Conservation (phyloP, 108 stramenopile species). For the Craspedostauros australis region DNA sequence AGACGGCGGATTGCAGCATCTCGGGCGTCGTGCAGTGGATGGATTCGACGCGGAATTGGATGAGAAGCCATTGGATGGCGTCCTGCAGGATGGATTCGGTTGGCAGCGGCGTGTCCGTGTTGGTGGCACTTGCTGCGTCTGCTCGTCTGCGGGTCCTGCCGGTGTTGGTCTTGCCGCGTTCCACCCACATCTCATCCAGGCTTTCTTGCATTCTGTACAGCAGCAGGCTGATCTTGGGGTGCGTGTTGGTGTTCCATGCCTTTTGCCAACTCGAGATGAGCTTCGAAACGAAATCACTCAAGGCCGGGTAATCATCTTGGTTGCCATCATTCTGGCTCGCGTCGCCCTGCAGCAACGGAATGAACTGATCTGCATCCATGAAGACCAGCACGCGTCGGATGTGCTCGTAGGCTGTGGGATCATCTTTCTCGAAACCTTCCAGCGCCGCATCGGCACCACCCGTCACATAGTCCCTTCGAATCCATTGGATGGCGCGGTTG, state of each 20-base stretch:
- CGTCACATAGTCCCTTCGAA: constrained; percentile 39
- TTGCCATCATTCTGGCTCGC: constrained; percentile 28
- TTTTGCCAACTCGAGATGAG: constrained; percentile 25
- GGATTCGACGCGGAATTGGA: constrained; percentile 51
- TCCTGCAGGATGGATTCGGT: constrained; percentile 42
- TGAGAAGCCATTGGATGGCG: constrained; percentile 41
- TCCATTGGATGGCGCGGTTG: constrained; percentile 31
- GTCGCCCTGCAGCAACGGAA: constrained; percentile 27
- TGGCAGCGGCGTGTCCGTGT: constrained; percentile 12
- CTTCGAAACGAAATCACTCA: constrained; percentile 22
- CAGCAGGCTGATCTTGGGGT: constrained; percentile 32
- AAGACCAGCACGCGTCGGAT: constrained; percentile 26
- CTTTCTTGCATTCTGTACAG: constrained; percentile 23
- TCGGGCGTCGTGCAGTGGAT: constrained; percentile 27
- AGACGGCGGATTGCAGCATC: constrained; percentile 12
- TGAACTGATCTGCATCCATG: constrained; percentile 33
- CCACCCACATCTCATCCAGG: constrained; percentile 36
- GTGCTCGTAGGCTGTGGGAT: constrained; percentile 20
- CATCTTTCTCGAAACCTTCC: constrained; percentile 12
- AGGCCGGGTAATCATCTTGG: constrained; percentile 49
- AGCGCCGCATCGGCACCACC: constrained; percentile 44
- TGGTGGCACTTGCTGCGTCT: neutral
- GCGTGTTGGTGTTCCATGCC: constrained; percentile 8
- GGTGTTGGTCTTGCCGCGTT: constrained; percentile 1
- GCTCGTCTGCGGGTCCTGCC: neutral